A percentile compares a stretch with the other conserved stretches of the same genome.
These are phyloP conservation scores for Candida nitratophila DNA, from an alignment of 805 yeast species.

Conservation along the genomic window DNA sequence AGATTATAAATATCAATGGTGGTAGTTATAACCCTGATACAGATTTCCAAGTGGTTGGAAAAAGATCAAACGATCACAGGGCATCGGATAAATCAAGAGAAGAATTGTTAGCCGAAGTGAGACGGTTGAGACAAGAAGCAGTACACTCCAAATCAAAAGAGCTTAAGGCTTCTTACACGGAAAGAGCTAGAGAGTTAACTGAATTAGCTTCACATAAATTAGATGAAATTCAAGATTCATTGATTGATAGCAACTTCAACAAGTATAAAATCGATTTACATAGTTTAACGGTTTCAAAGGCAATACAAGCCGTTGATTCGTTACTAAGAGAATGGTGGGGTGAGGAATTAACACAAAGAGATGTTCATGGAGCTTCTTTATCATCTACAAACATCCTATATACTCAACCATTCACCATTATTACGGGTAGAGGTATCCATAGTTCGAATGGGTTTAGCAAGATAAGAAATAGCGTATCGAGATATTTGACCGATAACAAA, in stretches of 20 bases:
- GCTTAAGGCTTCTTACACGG: constrained; percentile 5
- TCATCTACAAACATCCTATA: constrained; percentile 27
- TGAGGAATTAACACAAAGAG: constrained; percentile 40
- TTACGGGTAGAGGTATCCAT: constrained; percentile 71
- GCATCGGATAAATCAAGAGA: background rate
- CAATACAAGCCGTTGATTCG: constrained; percentile 28
- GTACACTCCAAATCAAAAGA: constrained; percentile 1
- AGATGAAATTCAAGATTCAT: constrained; percentile 5
- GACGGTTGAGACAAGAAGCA: constrained; percentile 5
- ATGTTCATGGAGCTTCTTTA: constrained; percentile 30
- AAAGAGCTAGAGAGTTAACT: constrained; percentile 3
- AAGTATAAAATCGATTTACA: constrained; percentile 48
- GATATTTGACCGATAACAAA: constrained; percentile 26
- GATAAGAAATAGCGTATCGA: constrained; percentile 36
- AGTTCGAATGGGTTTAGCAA: constrained; percentile 49
- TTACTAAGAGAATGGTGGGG: constrained; percentile 57
- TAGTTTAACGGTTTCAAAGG: constrained; percentile 39
- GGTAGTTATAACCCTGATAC: background rate
- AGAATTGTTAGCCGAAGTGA: constrained; percentile 2
- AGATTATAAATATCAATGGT: background rate
- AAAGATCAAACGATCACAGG: background rate
- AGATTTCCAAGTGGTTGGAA: background rate
- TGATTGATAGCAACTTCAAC: background rate
- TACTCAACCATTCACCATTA: constrained; percentile 37
- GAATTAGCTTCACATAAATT: constrained; percentile 9